Evolutionary conservation across 495 filamentous ascomycete genomes (phyloP), one percentile per base, ranked within the genome.

Genomic region (Talaromyces liani): DNA sequence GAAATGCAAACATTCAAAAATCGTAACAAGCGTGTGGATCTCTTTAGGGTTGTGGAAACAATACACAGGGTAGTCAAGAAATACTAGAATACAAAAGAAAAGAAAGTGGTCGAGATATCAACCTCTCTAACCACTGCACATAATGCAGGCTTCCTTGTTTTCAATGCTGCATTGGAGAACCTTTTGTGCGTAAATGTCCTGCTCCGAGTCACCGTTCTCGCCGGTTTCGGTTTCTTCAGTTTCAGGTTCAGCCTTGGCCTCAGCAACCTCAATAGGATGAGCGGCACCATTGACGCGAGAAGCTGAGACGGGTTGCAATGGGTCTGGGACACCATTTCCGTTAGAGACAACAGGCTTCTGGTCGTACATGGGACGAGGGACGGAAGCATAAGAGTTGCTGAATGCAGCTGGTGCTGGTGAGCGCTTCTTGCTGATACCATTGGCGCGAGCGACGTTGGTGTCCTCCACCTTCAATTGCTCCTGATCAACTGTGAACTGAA

Each of bases 401-500:
- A 78, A 80, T 56, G 79, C 72, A 20, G 74, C 75, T 29, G 71
- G 70, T 9, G 77, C 76, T 45, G 80, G 80, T n/a, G 73, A 70
- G 65, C 90, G 81, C 82, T 91, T 93, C 83, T 90, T 92, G 60
- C 79, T 71, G 1, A 75, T 68, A n/a, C 77, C 70, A 34, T 78
- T 79, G 29, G 80, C 71, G 61, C 85, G 86, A 62, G 90, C 87
- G 34, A 95, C 82, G 65, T 88, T 90, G 62, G 89, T 92, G 74
- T 98, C 95, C 55, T 83, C 84, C 18, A 97, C 91, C 78, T 90
- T 89, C 65, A 98, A 90, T 55, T 90, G 87, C 76, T 96, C 92
- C 80, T 98, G 94, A 78, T 98, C 94, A 69, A 98, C 94, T 6
- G 94, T 98, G 80, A 98, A 98, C 78, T 98, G 94, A 69, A 98